These are phyloP conservation scores for Sanghuangporus weigelae DNA, from an alignment of 1,284 basidiomycete genomes.

Conservation along the genomic window DNA sequence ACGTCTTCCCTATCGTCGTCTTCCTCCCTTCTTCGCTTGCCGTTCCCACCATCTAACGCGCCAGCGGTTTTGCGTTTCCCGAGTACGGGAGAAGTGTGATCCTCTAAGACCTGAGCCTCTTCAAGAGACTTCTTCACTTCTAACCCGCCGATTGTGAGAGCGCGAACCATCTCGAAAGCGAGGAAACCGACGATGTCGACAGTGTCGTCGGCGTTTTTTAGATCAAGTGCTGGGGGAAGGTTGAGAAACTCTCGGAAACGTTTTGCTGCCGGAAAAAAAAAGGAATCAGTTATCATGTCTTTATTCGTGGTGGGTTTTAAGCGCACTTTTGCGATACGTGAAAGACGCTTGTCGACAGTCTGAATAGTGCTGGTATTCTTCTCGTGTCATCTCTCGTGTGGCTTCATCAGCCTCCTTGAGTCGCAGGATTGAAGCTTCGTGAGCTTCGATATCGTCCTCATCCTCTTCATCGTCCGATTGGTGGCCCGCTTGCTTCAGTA, in stretches of 20 bases:
- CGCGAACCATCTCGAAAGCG: slow-evolving; percentile 95
- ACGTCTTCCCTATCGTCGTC: slow-evolving; percentile 51
- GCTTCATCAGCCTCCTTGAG: slow-evolving; percentile 94
- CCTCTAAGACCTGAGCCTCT: slow-evolving; percentile 63
- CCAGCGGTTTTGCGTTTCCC: slow-evolving; percentile 61
- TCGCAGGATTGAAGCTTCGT: slow-evolving; percentile 88
- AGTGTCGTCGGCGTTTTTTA: slow-evolving; percentile 92
- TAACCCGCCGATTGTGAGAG: slow-evolving; percentile 82
- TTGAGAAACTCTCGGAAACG: slow-evolving; percentile 96
- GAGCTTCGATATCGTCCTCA: slow-evolving; percentile 94
- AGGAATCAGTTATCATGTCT: background rate
- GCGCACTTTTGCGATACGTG: slow-evolving; percentile 87
- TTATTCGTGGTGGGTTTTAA: background rate
- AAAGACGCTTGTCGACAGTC: slow-evolving; percentile 97
- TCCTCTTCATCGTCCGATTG: slow-evolving; percentile 92
- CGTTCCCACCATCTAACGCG: slow-evolving; percentile 30
- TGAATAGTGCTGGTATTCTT: slow-evolving; percentile 97
- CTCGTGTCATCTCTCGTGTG: slow-evolving; percentile 92
- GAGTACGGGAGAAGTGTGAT: slow-evolving; percentile 50
- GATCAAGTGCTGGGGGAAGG: slow-evolving; percentile 83
- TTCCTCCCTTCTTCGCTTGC: slow-evolving; percentile 60
- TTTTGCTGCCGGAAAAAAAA: slow-evolving; percentile 52
- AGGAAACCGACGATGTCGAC: slow-evolving; percentile 96
- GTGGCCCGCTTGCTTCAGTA: slow-evolving; percentile 62
- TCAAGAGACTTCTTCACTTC: slow-evolving; percentile 77